Base-by-base conservation (phyloP, 257 asterid species). In the Lantana camara region DNA sequence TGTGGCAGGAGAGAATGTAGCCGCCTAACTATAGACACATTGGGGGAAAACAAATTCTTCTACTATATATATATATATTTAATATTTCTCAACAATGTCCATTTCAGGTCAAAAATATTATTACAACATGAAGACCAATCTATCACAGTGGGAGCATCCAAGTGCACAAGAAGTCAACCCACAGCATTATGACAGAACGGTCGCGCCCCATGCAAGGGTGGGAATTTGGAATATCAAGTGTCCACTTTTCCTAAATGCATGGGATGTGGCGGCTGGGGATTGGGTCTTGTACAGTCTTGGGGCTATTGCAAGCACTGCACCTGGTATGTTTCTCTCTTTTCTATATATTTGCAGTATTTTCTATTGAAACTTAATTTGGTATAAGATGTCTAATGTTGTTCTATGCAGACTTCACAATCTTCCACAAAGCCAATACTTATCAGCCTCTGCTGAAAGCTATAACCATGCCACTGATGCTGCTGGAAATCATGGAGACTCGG, bases 191-290 rank as follows among this genome's bases (percentile, higher is more conserved):
- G 71, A n/a, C 75, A 53, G 46, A 65, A n/a, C n/a, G n/a, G n/a
- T n/a, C n/a, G n/a, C n/a, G n/a, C n/a, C n/a, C n/a, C n/a, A n/a
- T 76, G 71, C 75, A 53, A 50, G 56, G 63, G 27, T 46, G 77
- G 64, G 47, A 71, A 76, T 71, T 24, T 16, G 72, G 78, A 66
- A 57, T 66, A 67, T 75, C 79, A 80, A 32, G 61, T 75, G 19
- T 45, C 79, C 64, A 51, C 40, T 65, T 45, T 75, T 16, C 81
- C 76, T 5, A 93, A 67, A 81, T 94, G 99, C 80, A 75, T 82
- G 83, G 89, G 83, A 64, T 94, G 99, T 74, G 95, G 97, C 66
- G 99, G 97, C 42, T 94, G 96, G 97, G 99, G 99, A 35, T 64
- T 94, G 60, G 89, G 83, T 71, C 97, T 94, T 42, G 85, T 94